Conservation (phyloP, 352 stramenopile species). For the Globisporangium spiculum region DNA sequence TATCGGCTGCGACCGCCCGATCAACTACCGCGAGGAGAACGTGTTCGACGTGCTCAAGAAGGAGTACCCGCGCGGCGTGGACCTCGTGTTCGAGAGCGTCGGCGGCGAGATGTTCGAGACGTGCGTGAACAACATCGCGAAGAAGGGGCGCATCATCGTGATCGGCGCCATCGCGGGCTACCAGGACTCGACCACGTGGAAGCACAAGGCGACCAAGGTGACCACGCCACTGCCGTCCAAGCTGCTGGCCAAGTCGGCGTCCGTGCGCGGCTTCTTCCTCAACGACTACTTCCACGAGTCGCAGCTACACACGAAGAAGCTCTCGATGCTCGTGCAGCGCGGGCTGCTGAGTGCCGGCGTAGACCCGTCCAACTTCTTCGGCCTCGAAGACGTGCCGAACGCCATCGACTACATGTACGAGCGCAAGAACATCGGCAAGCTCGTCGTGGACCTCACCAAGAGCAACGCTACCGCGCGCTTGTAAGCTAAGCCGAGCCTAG, state of each 20-base stretch:
- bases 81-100: conserved; percentile 48
- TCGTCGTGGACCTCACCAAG: conserved; percentile 53
- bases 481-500: conserved; percentile 33
- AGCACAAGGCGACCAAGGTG: conserved; percentile 33
- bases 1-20: conserved; percentile 54
- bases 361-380: conserved; percentile 37
- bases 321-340: conserved; percentile 41
- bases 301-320: conserved; percentile 35
- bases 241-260: conserved; percentile 40
- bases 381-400: conserved; percentile 45
- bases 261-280: conserved; percentile 44
- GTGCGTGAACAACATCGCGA: conserved; percentile 30
- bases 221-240: conserved; percentile 32
- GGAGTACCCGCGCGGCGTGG: conserved; percentile 41
- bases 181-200: conserved; percentile 46
- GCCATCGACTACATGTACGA: conserved; percentile 53
- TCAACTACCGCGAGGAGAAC: conserved; percentile 76
- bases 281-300: conserved; percentile 32
- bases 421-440: conserved; percentile 79
- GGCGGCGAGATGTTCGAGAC: conserved; percentile 43
- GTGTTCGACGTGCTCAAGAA: conserved; percentile 42
- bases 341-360: conserved; percentile 38
- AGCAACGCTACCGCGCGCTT: conserved; percentile 44
- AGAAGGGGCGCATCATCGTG: conserved; percentile 37
- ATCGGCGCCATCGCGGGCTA: conserved; percentile 43